Evolutionary conservation across 495 filamentous ascomycete genomes (phyloP).

Genomic region (Xylaria venustula): DNA sequence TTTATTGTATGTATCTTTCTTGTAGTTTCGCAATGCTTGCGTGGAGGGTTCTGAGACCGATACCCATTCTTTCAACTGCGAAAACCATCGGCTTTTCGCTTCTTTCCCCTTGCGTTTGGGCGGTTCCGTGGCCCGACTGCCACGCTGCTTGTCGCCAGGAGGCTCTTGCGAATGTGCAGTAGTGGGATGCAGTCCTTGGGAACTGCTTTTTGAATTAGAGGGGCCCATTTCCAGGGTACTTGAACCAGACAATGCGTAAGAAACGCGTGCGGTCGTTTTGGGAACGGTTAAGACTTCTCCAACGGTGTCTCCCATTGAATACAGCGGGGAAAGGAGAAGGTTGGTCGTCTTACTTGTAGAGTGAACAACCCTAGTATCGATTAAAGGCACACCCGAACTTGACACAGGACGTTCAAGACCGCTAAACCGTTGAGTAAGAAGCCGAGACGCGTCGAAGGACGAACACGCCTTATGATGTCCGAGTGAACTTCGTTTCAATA

Average conservation of each 20-base stretch:
- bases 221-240: slow-evolving; percentile 4
- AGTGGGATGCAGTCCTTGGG: not conserved
- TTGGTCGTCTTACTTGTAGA: not conserved
- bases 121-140: not conserved
- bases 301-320: not conserved
- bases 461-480: slow-evolving; percentile 23
- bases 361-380: slow-evolving; percentile 18
- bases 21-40: slow-evolving; percentile 38
- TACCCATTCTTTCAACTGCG: slow-evolving; percentile 42
- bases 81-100: slow-evolving; percentile 28
- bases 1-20: slow-evolving; percentile 34
- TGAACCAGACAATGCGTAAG: slow-evolving; percentile 7
- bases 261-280: not conserved
- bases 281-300: not conserved
- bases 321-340: not conserved
- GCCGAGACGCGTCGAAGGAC: slow-evolving; percentile 21
- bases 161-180: not conserved
- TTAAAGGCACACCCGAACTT: slow-evolving; percentile 25
- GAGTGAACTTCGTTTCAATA: slow-evolving; percentile 23
- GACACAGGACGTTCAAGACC: slow-evolving; percentile 21
- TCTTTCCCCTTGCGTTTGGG: slow-evolving; percentile 16
- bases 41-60: slow-evolving; percentile 40
- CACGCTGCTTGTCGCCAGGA: not conserved
- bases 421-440: slow-evolving; percentile 9
- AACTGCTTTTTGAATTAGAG: not conserved